Conservation (phyloP, 2,329 filamentous ascomycete genomes). For the Hymenotorrendiella dingleyae region DNA sequence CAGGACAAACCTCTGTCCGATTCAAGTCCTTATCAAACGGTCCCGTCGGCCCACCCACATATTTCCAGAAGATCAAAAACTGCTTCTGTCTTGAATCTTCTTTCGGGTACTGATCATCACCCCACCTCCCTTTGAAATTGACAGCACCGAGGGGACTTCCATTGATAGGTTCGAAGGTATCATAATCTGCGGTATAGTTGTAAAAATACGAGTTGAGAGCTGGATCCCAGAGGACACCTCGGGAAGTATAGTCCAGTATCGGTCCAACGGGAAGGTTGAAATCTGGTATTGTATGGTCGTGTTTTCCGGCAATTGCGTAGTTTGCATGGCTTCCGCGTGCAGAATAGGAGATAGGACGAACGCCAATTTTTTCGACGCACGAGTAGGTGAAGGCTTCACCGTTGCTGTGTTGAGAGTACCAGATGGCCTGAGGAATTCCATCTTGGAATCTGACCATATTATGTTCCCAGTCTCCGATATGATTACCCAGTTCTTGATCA, state of each 20-base stretch:
- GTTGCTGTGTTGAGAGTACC: conserved; percentile 57
- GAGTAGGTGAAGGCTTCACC: conserved; percentile 58
- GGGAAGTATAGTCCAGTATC: conserved; percentile 48
- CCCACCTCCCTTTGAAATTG: conserved; percentile 54
- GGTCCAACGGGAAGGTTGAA: conserved; percentile 49
- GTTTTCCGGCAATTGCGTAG: conserved; percentile 52
- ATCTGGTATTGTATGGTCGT: conserved; percentile 59
- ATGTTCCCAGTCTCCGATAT: conserved; percentile 64
- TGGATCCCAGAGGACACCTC: conserved; percentile 56
- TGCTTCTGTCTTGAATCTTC: conserved; percentile 36
- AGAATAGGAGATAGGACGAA: conserved; percentile 51
- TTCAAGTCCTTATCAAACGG: conserved; percentile 54
- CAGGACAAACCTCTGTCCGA: conserved; percentile 50
- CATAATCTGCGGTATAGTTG: conserved; percentile 38
- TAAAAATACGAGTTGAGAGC: conserved; percentile 49
- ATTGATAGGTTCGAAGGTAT: conserved; percentile 20
- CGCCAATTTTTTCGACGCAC: conserved; percentile 46
- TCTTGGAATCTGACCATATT: conserved; percentile 60
- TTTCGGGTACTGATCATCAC: conserved; percentile 51
- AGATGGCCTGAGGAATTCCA: conserved; percentile 48
- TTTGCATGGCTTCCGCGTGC: conserved; percentile 59
- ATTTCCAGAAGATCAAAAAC: conserved; percentile 45
- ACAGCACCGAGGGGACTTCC: conserved; percentile 47
- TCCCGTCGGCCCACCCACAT: conserved; percentile 52
- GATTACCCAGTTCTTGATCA: conserved; percentile 33